Percentiles rank a stretch among this genome's conserved stretches.
phyloP scores from a whole-genome alignment of 2,329 filamentous ascomycete genomes.

The Aspergillus hortae region DNA sequence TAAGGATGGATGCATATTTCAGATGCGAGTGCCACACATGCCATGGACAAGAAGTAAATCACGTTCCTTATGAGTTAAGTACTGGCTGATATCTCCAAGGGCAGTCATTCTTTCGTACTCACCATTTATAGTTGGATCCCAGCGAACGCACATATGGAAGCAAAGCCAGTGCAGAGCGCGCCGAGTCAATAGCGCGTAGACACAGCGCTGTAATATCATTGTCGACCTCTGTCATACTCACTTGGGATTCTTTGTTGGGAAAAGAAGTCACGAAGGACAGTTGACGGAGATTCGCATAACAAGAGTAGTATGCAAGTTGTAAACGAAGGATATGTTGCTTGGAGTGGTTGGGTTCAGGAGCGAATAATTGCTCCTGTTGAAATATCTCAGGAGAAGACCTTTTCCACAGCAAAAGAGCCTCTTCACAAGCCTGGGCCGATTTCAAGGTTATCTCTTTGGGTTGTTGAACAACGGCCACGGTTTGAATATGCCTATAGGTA shows the following conservation, averaged over 20 bases:
- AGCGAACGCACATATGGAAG: background rate
- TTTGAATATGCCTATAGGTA: constrained; percentile 11
- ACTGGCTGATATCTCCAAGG: too few relatives aligned
- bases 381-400: constrained; percentile 2
- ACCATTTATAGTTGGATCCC: constrained; percentile 11
- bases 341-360: background rate
- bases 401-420: constrained; percentile 12
- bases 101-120: background rate
- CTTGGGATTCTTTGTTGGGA: background rate
- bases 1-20: background rate
- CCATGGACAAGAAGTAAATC: constrained; percentile 13
- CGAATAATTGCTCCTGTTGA: constrained; percentile 5
- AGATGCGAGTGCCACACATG: constrained; percentile 8
- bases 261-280: background rate
- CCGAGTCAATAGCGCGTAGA: constrained; percentile 6
- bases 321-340: constrained; percentile 14
- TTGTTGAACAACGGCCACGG: background rate
- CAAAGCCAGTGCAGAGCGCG: constrained; percentile 8
- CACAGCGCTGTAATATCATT: background rate
- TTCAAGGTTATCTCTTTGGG: background rate
- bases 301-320: constrained; percentile 15
- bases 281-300: constrained; percentile 15
- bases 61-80: constrained; percentile 7
- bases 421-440: constrained; percentile 9
- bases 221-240: background rate